These are phyloP conservation scores for Hansenula lynferdii DNA, from an alignment of 1,139 yeast genomes.

Conservation along the genomic window DNA sequence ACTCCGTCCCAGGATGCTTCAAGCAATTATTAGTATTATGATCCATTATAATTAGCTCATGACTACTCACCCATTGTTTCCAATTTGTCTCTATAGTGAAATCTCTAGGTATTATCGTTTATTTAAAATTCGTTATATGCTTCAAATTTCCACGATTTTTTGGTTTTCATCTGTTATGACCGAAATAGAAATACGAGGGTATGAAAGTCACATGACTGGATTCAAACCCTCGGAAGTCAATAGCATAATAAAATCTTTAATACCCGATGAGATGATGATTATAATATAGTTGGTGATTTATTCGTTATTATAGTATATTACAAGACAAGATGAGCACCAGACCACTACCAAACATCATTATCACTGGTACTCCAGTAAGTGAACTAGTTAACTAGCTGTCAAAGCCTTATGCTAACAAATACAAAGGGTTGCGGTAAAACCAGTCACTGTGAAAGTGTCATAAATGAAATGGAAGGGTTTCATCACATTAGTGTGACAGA, in stretches of 20 bases:
- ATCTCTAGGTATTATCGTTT: too few relatives aligned
- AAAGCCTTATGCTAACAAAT: not conserved
- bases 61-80: too few relatives aligned
- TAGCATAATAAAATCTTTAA: not conserved
- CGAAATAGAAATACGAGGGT: not conserved
- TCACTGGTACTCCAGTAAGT: conserved; percentile 89
- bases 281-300: too few relatives aligned
- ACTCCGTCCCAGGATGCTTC: conserved; percentile 1
- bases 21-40: not conserved
- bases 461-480: conserved; percentile 44
- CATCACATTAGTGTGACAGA: conserved; percentile 71
- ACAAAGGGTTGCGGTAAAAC: conserved; percentile 84
- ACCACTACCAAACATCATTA: conserved; percentile 69
- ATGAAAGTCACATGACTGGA: not conserved
- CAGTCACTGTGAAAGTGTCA: conserved; percentile 68
- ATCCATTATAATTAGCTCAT: too few relatives aligned
- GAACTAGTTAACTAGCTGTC: conserved; percentile 6
- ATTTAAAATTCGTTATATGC: too few relatives aligned
- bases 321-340: conserved; percentile 36
- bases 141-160: too few relatives aligned
- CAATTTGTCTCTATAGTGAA: too few relatives aligned
- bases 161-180: too few relatives aligned
- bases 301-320: too few relatives aligned
- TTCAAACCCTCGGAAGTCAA: not conserved
- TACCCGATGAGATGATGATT: too few relatives aligned